phyloP scores from a whole-genome alignment of 2,329 filamentous ascomycete species.

The Aureobasidium pullulans region DNA sequence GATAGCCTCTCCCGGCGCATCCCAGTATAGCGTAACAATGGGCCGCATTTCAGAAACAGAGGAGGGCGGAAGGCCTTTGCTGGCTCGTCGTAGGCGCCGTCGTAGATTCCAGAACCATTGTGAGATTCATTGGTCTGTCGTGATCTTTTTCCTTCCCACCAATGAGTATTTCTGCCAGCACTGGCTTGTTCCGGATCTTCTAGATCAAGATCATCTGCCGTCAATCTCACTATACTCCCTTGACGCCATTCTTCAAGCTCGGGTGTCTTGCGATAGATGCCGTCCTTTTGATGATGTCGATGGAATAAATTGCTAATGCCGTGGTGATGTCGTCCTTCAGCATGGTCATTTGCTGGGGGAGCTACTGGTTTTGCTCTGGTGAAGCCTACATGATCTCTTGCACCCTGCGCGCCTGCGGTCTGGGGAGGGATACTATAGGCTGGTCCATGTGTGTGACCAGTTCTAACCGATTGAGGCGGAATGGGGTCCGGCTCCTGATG shows the following conservation, averaged over 20 bases:
- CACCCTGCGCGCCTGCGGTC: constrained; percentile 28
- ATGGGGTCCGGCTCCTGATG: constrained; percentile 31
- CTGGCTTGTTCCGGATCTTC: constrained; percentile 18
- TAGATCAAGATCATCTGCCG: constrained; percentile 36
- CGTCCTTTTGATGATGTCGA: constrained; percentile 38
- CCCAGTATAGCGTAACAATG: constrained; percentile 82
- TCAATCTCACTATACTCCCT: constrained; percentile 33
- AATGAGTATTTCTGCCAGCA: constrained; percentile 39
- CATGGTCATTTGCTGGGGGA: constrained; percentile 18
- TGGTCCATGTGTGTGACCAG: constrained; percentile 19
- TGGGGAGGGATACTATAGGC: constrained; percentile 31
- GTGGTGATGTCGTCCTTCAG: constrained; percentile 21
- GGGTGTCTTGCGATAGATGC: constrained; percentile 47
- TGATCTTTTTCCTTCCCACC: constrained; percentile 58
- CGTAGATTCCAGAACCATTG: constrained; percentile 30
- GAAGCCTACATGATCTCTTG: constrained; percentile 36
- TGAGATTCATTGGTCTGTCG: constrained; percentile 22
- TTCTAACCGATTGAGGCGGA: constrained; percentile 24
- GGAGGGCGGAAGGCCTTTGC: constrained; percentile 70
- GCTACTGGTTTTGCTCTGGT: constrained; percentile 22
- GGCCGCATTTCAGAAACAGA: constrained; percentile 82
- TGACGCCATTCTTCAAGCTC: constrained; percentile 50
- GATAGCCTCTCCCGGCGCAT: constrained; percentile 54
- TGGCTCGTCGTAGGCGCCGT: constrained; percentile 58
- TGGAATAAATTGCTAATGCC: constrained; percentile 31